phyloP scores from a whole-genome alignment of 2,329 filamentous ascomycete genomes.

The Xylariaceae sp. region DNA sequence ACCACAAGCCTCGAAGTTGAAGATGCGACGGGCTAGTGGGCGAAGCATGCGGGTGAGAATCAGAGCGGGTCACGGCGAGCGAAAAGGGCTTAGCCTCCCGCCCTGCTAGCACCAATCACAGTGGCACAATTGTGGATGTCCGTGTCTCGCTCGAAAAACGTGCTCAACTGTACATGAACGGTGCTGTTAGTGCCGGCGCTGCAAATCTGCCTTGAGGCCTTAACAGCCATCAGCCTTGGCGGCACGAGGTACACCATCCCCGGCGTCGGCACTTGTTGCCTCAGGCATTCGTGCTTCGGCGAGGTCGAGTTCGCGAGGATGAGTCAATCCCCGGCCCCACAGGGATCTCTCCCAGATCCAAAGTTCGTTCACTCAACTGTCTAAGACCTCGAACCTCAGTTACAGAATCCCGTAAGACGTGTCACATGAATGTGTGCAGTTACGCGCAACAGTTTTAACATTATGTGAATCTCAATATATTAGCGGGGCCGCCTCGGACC shows the following conservation, averaged over 20 bases:
- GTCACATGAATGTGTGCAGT: too few species aligned
- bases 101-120: slow-evolving; percentile 17
- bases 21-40: slow-evolving; percentile 12
- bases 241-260: neutral
- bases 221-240: slow-evolving; percentile 16
- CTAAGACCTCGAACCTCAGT: too few species aligned
- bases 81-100: slow-evolving; percentile 11
- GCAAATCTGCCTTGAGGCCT: neutral
- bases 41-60: slow-evolving; percentile 21
- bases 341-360: neutral
- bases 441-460: too few species aligned
- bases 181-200: slow-evolving; percentile 9
- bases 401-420: too few species aligned
- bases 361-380: too few species aligned
- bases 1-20: slow-evolving; percentile 8
- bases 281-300: slow-evolving; percentile 24
- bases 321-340: slow-evolving; percentile 14
- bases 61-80: slow-evolving; percentile 17
- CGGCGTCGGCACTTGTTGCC: slow-evolving; percentile 9
- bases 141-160: neutral
- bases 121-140: neutral
- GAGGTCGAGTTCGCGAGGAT: slow-evolving; percentile 16
- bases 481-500: too few species aligned
- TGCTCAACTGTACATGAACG: neutral
- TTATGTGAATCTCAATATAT: too few species aligned